These are phyloP conservation scores for Lentinula sp. DNA, from an alignment of 768 basidiomycete genomes.

Conservation along the genomic window DNA sequence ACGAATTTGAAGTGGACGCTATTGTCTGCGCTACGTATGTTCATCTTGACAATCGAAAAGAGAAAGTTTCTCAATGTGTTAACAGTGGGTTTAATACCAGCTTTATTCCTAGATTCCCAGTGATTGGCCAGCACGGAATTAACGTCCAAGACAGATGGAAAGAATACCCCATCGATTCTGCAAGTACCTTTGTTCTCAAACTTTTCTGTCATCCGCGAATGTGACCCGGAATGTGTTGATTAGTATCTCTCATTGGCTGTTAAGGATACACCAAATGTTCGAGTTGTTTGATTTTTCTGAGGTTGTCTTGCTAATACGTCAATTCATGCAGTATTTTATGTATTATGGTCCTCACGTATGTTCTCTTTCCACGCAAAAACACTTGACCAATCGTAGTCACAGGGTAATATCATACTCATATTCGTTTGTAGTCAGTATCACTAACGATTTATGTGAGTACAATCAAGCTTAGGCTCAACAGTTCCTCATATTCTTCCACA, in stretches of 20 bases:
- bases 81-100: slow-evolving; percentile 18
- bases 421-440: no score
- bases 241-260: slow-evolving; percentile 18
- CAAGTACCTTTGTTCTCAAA: background rate
- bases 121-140: slow-evolving; percentile 13
- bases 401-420: background rate
- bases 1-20: slow-evolving; percentile 35
- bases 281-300: background rate
- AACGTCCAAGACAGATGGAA: slow-evolving; percentile 19
- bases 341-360: slow-evolving; percentile 16
- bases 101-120: slow-evolving; percentile 16
- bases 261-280: slow-evolving; percentile 16
- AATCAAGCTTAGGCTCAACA: background rate
- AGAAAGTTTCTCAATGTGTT: background rate
- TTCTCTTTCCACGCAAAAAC: background rate
- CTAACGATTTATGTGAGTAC: background rate
- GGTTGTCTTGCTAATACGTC: background rate
- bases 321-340: slow-evolving; percentile 13
- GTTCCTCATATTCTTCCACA: background rate
- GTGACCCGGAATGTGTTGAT: background rate
- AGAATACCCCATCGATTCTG: slow-evolving; percentile 17
- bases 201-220: background rate
- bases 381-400: background rate
- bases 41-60: background rate
- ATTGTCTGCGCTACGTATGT: slow-evolving; percentile 43